Evolutionary conservation across 139 green algal genomes (phyloP), one percentile per base, ranked within the genome.

Genomic region (Mychonastes homosphaera): DNA sequence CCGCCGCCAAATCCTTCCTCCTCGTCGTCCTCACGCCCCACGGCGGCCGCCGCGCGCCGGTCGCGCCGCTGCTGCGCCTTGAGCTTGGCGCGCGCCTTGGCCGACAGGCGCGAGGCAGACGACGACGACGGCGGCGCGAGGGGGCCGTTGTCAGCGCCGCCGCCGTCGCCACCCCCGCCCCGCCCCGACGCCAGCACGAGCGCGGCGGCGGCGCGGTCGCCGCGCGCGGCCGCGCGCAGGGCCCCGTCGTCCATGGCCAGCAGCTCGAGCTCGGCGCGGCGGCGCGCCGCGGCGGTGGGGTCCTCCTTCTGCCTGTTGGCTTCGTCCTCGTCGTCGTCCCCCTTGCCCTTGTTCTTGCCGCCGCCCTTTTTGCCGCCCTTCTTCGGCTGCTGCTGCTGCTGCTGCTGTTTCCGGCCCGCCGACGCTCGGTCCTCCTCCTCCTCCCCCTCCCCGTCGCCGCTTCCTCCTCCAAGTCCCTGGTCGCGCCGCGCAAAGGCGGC

Each of bases 251-350:
- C 88, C 84, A 97, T 82, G 23, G 96, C 62, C 38, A 97, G 71
- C 70, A 97, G 78, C 72, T 97, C 89, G 47, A 97, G 76, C 64
- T 97, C 83, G 12, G 89, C 89, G 5, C 63, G 48, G 55, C 77
- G 49, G 30, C 41, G 44, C 32, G 39, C 60, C 41, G 46, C 73
- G 23, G 57, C 70, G 27, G 32, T 41, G 58, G 43, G 57, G 53
- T 58, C 56, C 34, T 58, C 61, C 55, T 29, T 45, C 45, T 18
- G 34, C 58, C 47, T 30, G 29, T 15, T 2, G n/a, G 72, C 58
- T 12, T 38, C 60, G 9, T 61, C 57, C 28, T 48, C 45, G 2
- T 53, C 29, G 16, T 43, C 72, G 48, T 78, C 51, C 39, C 69
- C 32, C 53, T 27, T 56, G 36, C 38, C 40, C 51, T 73, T 69